A percentile compares a stretch with the other conserved stretches of the same genome.
Conservation (phyloP, 2,329 filamentous ascomycete species). For the Penicillium polonicum region DNA sequence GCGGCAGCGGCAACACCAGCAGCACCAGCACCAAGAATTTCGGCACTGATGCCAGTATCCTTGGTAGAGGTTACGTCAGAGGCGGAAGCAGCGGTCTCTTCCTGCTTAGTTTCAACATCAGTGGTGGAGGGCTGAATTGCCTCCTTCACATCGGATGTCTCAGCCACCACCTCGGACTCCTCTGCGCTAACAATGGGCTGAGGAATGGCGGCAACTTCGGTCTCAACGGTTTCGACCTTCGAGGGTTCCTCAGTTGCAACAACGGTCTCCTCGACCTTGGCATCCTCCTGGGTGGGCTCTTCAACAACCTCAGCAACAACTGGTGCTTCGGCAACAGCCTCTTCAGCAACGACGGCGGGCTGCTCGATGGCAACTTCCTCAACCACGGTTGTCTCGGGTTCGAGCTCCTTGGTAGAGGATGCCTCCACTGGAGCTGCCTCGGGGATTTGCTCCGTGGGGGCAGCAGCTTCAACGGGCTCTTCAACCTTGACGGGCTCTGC, state of each 20-base stretch:
- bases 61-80: slow-evolving; percentile 13
- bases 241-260: neutral
- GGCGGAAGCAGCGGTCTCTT: slow-evolving; percentile 7
- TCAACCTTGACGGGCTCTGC: neutral
- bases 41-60: slow-evolving; percentile 23
- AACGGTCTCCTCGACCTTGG: neutral
- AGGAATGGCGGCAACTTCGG: neutral
- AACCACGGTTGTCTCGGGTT: neutral
- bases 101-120: slow-evolving; percentile 6
- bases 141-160: neutral
- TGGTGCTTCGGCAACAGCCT: neutral
- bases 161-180: neutral
- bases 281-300: neutral
- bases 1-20: slow-evolving; percentile 27
- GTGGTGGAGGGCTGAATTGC: neutral
- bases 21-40: slow-evolving; percentile 29
- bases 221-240: neutral
- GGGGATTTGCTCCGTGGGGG: neutral
- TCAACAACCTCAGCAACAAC: neutral
- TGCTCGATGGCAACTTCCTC: slow-evolving; percentile 1
- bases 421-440: neutral
- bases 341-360: neutral
- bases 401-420: neutral
- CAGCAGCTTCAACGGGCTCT: neutral
- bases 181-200: neutral